These are phyloP conservation scores for Trichophyton verrucosum DNA, from an alignment of 2,329 filamentous ascomycete species.

Conservation along the genomic window DNA sequence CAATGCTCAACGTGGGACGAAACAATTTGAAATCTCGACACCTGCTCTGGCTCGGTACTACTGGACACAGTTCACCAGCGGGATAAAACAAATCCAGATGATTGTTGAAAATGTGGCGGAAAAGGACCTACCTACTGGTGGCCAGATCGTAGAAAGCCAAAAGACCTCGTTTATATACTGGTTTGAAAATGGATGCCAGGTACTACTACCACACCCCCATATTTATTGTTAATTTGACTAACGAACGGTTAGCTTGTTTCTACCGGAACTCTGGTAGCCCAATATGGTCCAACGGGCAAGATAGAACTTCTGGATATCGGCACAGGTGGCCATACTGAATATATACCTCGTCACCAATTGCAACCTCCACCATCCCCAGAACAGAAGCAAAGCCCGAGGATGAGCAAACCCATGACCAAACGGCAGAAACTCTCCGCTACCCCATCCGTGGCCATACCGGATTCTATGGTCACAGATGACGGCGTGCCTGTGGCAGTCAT, in stretches of 20 bases:
- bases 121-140: constrained; percentile 46
- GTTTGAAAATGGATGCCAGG: constrained; percentile 72
- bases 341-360: constrained; percentile 55
- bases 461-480: constrained; percentile 35
- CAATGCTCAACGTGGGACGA: constrained; percentile 46
- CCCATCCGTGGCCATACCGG: constrained; percentile 32
- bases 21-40: constrained; percentile 75
- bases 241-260: constrained; percentile 52
- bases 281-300: constrained; percentile 66
- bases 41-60: constrained; percentile 80
- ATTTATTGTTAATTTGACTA: background rate
- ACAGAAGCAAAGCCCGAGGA: constrained; percentile 45
- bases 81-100: constrained; percentile 74
- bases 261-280: constrained; percentile 61
- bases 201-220: constrained; percentile 34
- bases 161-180: constrained; percentile 78
- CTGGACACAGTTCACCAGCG: constrained; percentile 75
- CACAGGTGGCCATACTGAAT: constrained; percentile 67
- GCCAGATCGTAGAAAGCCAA: constrained; percentile 61
- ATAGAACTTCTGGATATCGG: constrained; percentile 78
- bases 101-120: constrained; percentile 59
- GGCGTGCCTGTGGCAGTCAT: constrained; percentile 47
- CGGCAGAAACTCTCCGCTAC: constrained; percentile 33
- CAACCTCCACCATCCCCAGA: constrained; percentile 39
- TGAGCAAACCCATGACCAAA: constrained; percentile 42